Base-by-base conservation (phyloP, 139 green algal species). In the Spirogloea muscicola region DNA sequence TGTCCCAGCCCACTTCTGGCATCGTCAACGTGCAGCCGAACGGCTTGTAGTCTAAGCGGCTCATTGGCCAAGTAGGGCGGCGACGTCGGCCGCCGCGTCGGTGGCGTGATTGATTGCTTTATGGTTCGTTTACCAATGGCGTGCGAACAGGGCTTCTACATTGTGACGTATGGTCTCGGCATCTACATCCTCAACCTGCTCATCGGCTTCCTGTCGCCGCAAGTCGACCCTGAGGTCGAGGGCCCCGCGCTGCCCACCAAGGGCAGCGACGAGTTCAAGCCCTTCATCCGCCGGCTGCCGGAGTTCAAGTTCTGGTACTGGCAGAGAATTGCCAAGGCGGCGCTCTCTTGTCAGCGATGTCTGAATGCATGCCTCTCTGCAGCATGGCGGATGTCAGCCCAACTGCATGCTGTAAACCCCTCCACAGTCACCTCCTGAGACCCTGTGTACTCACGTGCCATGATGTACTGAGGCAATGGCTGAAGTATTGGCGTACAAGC, bases 261-360 rank as follows among this genome's bases (percentile, higher is more conserved):
- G 41, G 62, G 69, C n/a, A 87, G 91, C 49, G 85, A 96, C 36
- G 95, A 99, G 83, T 99, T 97, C 80, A 91, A 91, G 73, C 95
- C 95, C 0, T 99, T 99, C 73, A 91, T 98, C 16, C 80, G 94
- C 0, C 72, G 89, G 27, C 77, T 99, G n/a, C 94, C 93, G 58
- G 94, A 99, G 79, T 98, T 99, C 84, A 99, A 99, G 84, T 97
- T 97, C 82, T 99, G 94, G 95, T 96, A 69, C 21, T n/a, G n/a
- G n/a, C n/a, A n/a, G n/a, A n/a, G n/a, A n/a, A n/a, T n/a, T n/a
- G n/a, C n/a, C 10, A 58, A 27, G 44, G 13, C 16, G n/a, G n/a
- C n/a, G n/a, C n/a, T n/a, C n/a, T n/a, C n/a, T n/a, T 55, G 18
- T 55, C 46, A 21, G 46, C 18, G 46, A 55, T n/a, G 46, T 55